A percentile compares a stretch with the other conserved stretches of the same genome.
Conservation (phyloP, 108 stramenopile genomes). For the Nitzschia sp. region DNA sequence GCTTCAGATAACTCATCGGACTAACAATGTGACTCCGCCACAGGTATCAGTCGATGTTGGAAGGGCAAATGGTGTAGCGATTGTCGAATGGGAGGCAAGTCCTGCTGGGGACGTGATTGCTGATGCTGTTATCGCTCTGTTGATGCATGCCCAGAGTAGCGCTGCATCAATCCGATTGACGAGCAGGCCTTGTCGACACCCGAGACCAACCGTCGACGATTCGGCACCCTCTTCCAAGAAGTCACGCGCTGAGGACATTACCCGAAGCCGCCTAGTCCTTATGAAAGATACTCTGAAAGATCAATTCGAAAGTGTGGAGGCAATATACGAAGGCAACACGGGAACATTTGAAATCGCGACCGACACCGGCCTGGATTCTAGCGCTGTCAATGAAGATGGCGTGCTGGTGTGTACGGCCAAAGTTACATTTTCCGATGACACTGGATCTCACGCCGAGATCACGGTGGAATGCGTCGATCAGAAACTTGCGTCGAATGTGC, state of each 20-base stretch:
- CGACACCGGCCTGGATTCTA: constrained; percentile 54
- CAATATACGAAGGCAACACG: constrained; percentile 71
- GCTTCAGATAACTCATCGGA: constrained; percentile 56
- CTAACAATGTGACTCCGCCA: constrained; percentile 32
- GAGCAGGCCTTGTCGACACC: constrained; percentile 83
- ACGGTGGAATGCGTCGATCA: constrained; percentile 76
- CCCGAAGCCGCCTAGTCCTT: constrained; percentile 52
- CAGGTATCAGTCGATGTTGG: constrained; percentile 65
- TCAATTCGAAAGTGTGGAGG: constrained; percentile 81
- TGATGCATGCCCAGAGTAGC: constrained; percentile 92
- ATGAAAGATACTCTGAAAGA: constrained; percentile 65
- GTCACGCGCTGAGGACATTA: constrained; percentile 16
- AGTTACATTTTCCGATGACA: constrained; percentile 61
- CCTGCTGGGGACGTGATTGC: constrained; percentile 92
- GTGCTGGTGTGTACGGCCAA: constrained; percentile 57
- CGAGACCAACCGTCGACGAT: constrained; percentile 37
- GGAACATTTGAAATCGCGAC: constrained; percentile 76
- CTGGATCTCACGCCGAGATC: constrained; percentile 58
- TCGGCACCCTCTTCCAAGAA: constrained; percentile 35
- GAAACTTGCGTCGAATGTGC: constrained; percentile 74
- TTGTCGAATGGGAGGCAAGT: constrained; percentile 89
- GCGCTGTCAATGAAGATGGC: constrained; percentile 38
- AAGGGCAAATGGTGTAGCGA: constrained; percentile 64
- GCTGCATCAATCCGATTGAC: constrained; percentile 86
- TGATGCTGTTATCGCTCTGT: constrained; percentile 87